Conservation (phyloP, 1,284 basidiomycete genomes). For the Tilletia horrida region DNA sequence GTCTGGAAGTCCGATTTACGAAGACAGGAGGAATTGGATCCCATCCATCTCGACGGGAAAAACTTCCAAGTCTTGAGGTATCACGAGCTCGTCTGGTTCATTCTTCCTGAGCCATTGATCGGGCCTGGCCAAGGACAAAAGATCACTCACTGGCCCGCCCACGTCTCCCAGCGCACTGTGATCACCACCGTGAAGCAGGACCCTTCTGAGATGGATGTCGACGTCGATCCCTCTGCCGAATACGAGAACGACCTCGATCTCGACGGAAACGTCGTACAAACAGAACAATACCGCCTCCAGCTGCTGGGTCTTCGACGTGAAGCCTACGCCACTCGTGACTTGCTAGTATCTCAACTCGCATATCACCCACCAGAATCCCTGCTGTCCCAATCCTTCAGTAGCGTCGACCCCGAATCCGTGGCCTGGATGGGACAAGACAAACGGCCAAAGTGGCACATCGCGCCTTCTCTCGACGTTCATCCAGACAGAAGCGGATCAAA, state of each 20-base stretch:
- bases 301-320: background rate
- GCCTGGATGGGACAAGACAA: background rate
- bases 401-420: background rate
- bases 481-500: background rate
- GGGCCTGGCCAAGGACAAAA: background rate
- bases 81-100: constrained; percentile 10
- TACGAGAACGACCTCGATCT: constrained; percentile 8
- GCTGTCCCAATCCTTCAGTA: background rate
- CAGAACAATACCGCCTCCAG: constrained; percentile 1
- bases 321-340: background rate
- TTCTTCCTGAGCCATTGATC: background rate
- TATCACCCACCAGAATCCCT: background rate
- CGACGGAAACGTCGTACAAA: constrained; percentile 6
- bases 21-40: background rate
- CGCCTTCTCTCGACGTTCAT: background rate
- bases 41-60: background rate
- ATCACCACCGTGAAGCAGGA: background rate
- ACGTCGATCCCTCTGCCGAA: background rate
- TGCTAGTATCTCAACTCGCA: background rate
- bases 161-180: background rate
- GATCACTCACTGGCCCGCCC: constrained; percentile 2
- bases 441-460: background rate
- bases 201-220: background rate
- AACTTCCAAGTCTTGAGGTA: background rate
- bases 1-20: background rate